phyloP scores from a whole-genome alignment of 768 basidiomycete species.

The Amanita molliuscula region DNA sequence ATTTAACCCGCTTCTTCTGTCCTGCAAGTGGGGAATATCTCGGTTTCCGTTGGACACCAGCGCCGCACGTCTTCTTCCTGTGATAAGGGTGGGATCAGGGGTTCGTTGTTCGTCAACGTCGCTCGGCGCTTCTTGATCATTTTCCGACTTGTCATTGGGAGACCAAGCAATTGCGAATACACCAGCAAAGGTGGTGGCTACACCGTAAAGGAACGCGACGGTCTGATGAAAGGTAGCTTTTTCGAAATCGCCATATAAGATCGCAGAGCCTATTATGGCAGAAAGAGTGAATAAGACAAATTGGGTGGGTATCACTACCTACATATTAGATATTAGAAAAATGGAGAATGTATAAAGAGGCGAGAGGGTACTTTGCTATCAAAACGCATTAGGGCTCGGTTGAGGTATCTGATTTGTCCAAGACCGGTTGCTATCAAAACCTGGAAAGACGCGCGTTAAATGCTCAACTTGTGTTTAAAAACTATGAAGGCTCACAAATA shows the following conservation, averaged over 20 bases:
- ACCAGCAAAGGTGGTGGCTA: slow-evolving; percentile 80
- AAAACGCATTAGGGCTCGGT: slow-evolving; percentile 85
- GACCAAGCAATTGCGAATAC: slow-evolving; percentile 82
- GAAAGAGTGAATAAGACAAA: slow-evolving; percentile 93
- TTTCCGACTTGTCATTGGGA: slow-evolving; percentile 19
- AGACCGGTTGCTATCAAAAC: slow-evolving; percentile 65
- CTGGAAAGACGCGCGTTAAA: slow-evolving; percentile 23
- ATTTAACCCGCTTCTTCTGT: slow-evolving; percentile 45
- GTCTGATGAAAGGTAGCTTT: slow-evolving; percentile 73
- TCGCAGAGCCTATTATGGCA: slow-evolving; percentile 85
- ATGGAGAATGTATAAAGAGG: not conserved
- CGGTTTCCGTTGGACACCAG: slow-evolving; percentile 25
- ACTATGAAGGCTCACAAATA: slow-evolving; percentile 39
- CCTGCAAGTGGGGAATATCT: slow-evolving; percentile 36
- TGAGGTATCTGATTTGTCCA: slow-evolving; percentile 78
- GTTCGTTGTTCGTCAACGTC: not conserved
- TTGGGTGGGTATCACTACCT: slow-evolving; percentile 91
- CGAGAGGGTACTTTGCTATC: slow-evolving; percentile 62
- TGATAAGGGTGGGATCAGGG: not conserved
- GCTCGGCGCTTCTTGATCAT: slow-evolving; percentile 14
- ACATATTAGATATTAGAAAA: slow-evolving; percentile 6
- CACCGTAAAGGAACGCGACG: slow-evolving; percentile 80
- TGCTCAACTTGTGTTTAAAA: not conserved
- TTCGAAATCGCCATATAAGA: slow-evolving; percentile 91
- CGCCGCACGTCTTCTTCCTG: slow-evolving; percentile 27